These are phyloP conservation scores for Hypoxylon sp. DNA, from an alignment of 2,329 filamentous ascomycete species.

Conservation along the genomic window DNA sequence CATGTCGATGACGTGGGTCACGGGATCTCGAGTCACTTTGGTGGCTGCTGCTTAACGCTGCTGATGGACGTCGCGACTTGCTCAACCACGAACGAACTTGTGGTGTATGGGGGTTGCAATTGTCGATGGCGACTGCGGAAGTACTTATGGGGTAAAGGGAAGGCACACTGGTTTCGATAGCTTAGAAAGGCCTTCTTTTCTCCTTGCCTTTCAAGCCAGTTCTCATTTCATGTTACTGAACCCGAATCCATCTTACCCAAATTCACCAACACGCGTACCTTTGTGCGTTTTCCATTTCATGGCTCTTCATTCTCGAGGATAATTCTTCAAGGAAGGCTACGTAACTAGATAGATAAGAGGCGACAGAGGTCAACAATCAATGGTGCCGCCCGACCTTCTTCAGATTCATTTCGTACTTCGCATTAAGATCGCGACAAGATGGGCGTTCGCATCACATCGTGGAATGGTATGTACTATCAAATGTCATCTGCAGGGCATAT, in stretches of 20 bases:
- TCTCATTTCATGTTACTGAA: neutral
- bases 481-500: neutral
- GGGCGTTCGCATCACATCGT: conserved; percentile 82
- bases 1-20: conserved; percentile 34
- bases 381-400: neutral
- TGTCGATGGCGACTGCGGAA: neutral
- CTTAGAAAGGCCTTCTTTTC: neutral
- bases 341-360: neutral
- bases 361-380: neutral
- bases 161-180: neutral
- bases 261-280: neutral
- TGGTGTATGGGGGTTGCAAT: neutral
- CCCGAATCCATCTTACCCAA: neutral
- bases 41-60: conserved; percentile 27
- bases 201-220: neutral
- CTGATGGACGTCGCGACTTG: conserved; percentile 31
- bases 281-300: too few species aligned
- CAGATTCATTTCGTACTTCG: neutral
- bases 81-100: neutral
- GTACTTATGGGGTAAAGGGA: neutral
- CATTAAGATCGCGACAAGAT: conserved; percentile 53
- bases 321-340: too few species aligned
- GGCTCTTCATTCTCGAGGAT: too few species aligned
- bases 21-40: conserved; percentile 44
- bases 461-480: conserved; percentile 75